Percentiles rank a stretch among this genome's conserved stretches.
Evolutionary conservation across 441 rosid species (phyloP).

Genomic region (Populus hybrid): DNA sequence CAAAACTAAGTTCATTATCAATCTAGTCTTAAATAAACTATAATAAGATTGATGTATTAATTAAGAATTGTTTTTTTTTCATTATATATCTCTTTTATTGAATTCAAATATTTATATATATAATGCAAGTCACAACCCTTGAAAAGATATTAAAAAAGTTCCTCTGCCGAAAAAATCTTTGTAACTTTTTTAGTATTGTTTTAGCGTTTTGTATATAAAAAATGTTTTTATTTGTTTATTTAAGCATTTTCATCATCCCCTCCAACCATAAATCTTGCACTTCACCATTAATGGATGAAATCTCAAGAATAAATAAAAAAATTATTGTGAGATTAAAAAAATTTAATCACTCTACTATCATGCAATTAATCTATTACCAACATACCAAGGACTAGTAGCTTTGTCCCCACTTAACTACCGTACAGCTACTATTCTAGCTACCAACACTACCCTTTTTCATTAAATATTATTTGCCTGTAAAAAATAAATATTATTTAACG

Average conservation of each 20-base stretch:
- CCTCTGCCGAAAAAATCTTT: background rate
- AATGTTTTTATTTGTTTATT: no score
- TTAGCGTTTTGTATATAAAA: no score
- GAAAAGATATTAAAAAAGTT: background rate
- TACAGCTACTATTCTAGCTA: background rate
- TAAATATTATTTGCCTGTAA: background rate
- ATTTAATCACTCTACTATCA: background rate
- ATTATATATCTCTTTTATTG: no score
- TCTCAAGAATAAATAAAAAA: no score
- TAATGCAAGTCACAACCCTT: background rate
- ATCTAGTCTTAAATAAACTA: background rate
- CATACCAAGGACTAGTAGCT: no score
- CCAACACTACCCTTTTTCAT: slow-evolving; percentile 13
- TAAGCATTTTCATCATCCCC: no score
- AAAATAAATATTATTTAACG: slow-evolving; percentile 10
- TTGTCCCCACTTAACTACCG: slow-evolving; percentile 1
- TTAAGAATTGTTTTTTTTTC: background rate
- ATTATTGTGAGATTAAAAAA: background rate
- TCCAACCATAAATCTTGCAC: no score
- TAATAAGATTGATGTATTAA: background rate
- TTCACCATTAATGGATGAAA: background rate
- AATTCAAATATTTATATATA: no score
- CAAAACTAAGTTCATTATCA: no score
- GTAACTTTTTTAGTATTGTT: no score
- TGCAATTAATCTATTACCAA: no score